These are phyloP conservation scores for Talaromyces proteolyticus DNA, from an alignment of 495 filamentous ascomycete species.

Conservation along the genomic window DNA sequence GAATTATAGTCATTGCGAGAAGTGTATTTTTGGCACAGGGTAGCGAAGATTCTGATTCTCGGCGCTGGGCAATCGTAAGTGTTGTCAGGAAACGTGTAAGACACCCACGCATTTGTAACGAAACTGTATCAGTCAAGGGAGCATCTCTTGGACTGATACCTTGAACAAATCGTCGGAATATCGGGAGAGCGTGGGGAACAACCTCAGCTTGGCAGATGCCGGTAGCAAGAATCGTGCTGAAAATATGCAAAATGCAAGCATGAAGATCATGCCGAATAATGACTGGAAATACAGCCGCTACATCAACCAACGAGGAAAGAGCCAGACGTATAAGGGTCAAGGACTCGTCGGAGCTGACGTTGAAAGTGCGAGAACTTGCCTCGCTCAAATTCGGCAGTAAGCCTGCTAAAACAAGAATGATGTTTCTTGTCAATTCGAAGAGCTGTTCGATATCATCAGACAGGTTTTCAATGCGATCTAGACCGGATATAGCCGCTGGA, in stretches of 20 bases:
- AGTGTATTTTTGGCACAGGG: slow-evolving; percentile 91
- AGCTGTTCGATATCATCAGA: slow-evolving; percentile 97
- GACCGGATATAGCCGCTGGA: slow-evolving; percentile 73
- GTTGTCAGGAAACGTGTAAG: slow-evolving; percentile 74
- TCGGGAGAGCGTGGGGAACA: slow-evolving; percentile 85
- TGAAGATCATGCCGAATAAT: slow-evolving; percentile 97
- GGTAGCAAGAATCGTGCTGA: slow-evolving; percentile 85
- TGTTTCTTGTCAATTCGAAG: slow-evolving; percentile 92
- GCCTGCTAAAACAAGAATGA: slow-evolving; percentile 84
- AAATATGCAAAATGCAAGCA: slow-evolving; percentile 95
- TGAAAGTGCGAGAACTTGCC: slow-evolving; percentile 56
- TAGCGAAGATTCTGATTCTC: slow-evolving; percentile 73
- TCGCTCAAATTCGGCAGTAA: slow-evolving; percentile 83
- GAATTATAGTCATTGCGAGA: slow-evolving; percentile 77
- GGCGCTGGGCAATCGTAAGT: slow-evolving; percentile 74
- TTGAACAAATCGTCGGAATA: slow-evolving; percentile 83
- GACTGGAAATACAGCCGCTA: slow-evolving; percentile 88
- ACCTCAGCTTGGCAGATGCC: slow-evolving; percentile 80
- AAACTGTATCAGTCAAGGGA: slow-evolving; percentile 23
- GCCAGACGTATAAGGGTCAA: slow-evolving; percentile 71
- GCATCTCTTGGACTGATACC: slow-evolving; percentile 48
- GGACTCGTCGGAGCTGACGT: slow-evolving; percentile 66
- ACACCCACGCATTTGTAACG: slow-evolving; percentile 62
- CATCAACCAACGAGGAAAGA: slow-evolving; percentile 84
- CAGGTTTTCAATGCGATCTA: slow-evolving; percentile 63